Conservation (phyloP, 2,329 filamentous ascomycete genomes). For the Thermoascus crustaceus region DNA sequence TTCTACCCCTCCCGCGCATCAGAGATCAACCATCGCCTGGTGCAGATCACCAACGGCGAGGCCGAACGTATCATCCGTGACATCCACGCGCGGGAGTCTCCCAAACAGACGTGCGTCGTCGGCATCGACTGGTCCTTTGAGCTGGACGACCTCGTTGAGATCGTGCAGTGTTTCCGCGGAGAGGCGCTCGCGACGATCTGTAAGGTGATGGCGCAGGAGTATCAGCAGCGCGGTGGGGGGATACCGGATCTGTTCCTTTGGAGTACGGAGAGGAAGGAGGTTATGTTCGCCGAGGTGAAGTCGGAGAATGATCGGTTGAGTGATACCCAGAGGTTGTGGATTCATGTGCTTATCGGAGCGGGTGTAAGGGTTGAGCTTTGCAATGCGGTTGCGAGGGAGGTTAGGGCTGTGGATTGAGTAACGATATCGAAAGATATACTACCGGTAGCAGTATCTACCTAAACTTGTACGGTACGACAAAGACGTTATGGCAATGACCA, state of each 20-base stretch:
- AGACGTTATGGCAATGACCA: too few species aligned
- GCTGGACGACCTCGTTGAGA: constrained; percentile 67
- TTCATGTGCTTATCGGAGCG: constrained; percentile 79
- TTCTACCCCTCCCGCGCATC: constrained; percentile 81
- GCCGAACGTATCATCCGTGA: constrained; percentile 58
- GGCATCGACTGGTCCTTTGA: constrained; percentile 88
- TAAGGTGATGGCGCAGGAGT: constrained; percentile 93
- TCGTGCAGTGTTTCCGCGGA: constrained; percentile 70
- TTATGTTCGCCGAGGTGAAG: constrained; percentile 74
- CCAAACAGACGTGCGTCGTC: constrained; percentile 73
- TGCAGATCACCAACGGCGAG: constrained; percentile 76
- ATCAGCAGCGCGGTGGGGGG: constrained; percentile 73
- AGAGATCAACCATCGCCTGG: constrained; percentile 81
- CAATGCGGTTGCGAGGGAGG: constrained; percentile 53
- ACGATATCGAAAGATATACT: constrained; percentile 1
- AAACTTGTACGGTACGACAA: neutral
- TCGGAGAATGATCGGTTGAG: constrained; percentile 86
- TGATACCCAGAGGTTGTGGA: constrained; percentile 94
- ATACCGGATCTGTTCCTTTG: constrained; percentile 91
- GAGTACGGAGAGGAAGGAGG: constrained; percentile 53
- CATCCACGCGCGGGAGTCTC: constrained; percentile 61
- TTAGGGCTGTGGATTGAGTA: constrained; percentile 20
- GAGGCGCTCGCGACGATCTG: constrained; percentile 74
- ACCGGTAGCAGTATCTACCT: neutral
- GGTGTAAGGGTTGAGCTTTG: constrained; percentile 80